Conservation (phyloP, 1,284 basidiomycete genomes). For the Ceratobasidium sp. region DNA sequence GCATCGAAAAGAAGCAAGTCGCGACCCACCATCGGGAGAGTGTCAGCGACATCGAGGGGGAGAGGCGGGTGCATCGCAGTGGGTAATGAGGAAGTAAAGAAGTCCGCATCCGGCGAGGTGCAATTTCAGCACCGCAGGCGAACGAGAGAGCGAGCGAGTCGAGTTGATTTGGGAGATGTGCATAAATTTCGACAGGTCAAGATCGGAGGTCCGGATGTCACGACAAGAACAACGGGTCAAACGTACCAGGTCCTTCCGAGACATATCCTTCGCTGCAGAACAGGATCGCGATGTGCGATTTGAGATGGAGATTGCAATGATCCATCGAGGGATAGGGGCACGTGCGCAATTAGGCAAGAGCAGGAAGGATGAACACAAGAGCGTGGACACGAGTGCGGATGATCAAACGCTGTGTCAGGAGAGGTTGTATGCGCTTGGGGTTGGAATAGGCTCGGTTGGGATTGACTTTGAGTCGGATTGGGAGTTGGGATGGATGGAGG, state of each 20-base stretch:
- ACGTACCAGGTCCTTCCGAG: slow-evolving; percentile 40
- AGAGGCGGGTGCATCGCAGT: no score
- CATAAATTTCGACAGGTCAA: slow-evolving; percentile 9
- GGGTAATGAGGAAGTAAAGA: no score
- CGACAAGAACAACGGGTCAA: slow-evolving; percentile 16
- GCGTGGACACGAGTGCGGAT: slow-evolving; percentile 14
- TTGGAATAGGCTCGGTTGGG: no score
- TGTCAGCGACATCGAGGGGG: no score
- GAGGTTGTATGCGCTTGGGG: neutral
- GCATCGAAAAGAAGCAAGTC: neutral
- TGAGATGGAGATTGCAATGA: slow-evolving; percentile 6
- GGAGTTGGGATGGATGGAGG: neutral
- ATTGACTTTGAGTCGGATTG: no score
- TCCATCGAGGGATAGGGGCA: slow-evolving; percentile 34
- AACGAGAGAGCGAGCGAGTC: neutral
- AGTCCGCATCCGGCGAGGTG: neutral
- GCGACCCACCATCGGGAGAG: no score
- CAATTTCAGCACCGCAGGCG: neutral
- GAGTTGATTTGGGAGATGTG: slow-evolving; percentile 9
- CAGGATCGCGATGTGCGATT: slow-evolving; percentile 19
- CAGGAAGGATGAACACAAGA: slow-evolving; percentile 4
- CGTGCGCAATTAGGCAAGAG: slow-evolving; percentile 28
- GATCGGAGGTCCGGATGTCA: slow-evolving; percentile 18
- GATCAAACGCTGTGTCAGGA: slow-evolving; percentile 43
- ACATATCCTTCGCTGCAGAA: slow-evolving; percentile 39